Percentiles rank a stretch among this genome's conserved stretches.
Conservation (phyloP, 495 filamentous ascomycete species). For the Daldinia loculata region DNA sequence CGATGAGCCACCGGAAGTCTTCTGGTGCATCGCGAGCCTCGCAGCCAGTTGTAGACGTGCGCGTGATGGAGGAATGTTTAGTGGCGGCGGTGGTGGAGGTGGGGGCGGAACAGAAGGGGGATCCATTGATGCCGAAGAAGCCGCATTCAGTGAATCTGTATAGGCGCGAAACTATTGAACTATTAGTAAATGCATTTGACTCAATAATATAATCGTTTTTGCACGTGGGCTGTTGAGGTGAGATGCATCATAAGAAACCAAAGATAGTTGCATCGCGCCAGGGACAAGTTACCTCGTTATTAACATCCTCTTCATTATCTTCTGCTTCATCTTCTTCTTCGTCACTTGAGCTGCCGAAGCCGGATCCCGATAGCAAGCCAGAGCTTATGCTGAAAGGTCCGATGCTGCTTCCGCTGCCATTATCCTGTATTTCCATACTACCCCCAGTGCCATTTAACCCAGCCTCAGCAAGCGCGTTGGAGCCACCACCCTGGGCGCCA, state of each 20-base stretch:
- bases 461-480: constrained; percentile 78
- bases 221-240: background rate
- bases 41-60: constrained; percentile 85
- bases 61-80: constrained; percentile 84
- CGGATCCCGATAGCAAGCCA: constrained; percentile 76
- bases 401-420: constrained; percentile 69
- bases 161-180: constrained; percentile 58
- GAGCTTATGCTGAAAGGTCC: constrained; percentile 73
- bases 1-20: constrained; percentile 59
- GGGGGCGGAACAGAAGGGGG: constrained; percentile 61
- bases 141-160: constrained; percentile 57
- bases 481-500: constrained; percentile 67
- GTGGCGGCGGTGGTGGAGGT: constrained; percentile 68
- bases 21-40: constrained; percentile 80
- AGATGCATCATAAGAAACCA: background rate
- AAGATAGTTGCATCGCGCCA: background rate
- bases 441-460: constrained; percentile 67
- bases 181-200: constrained; percentile 20
- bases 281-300: constrained; percentile 57
- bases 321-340: constrained; percentile 97
- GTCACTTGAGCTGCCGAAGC: constrained; percentile 95
- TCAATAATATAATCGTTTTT: background rate
- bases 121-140: constrained; percentile 52
- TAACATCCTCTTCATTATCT: constrained; percentile 75
- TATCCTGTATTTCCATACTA: constrained; percentile 73